Conservation (phyloP, 441 rosid species). For the Pelargonium fulgidum region DNA sequence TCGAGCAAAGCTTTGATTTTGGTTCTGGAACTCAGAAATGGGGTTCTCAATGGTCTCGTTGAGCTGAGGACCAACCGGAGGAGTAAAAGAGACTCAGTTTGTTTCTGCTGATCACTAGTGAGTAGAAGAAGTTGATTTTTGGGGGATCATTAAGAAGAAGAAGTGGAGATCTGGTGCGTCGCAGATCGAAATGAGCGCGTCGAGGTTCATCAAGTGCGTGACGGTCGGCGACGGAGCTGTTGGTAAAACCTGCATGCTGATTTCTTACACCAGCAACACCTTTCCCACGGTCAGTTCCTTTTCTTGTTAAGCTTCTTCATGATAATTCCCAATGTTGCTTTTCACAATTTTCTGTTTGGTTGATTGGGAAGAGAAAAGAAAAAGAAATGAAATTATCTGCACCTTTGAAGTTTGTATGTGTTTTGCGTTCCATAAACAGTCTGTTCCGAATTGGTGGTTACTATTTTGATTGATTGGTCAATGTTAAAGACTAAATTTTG, state of each 20-base stretch:
- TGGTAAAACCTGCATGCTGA: not conserved
- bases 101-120: not conserved
- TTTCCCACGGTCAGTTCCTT: not conserved
- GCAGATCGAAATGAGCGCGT: not conserved
- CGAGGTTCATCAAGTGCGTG: conserved; percentile 5
- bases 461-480: not conserved
- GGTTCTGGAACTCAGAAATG: not conserved
- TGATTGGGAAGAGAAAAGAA: not conserved
- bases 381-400: not conserved
- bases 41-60: not conserved
- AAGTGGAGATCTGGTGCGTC: not conserved
- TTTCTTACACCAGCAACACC: not conserved
- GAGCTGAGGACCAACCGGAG: not conserved
- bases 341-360: not conserved
- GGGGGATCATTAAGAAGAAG: not conserved
- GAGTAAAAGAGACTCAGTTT: not conserved
- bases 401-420: not conserved
- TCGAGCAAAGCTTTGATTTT: not conserved
- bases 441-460: not conserved
- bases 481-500: not conserved
- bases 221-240: conserved; percentile 4
- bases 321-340: not conserved
- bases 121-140: not conserved
- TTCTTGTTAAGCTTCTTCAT: not conserved
- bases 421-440: not conserved